Evolutionary conservation across 108 stramenopile genomes (phyloP).

Genomic region (Mayamaea pseudoterrestris): DNA sequence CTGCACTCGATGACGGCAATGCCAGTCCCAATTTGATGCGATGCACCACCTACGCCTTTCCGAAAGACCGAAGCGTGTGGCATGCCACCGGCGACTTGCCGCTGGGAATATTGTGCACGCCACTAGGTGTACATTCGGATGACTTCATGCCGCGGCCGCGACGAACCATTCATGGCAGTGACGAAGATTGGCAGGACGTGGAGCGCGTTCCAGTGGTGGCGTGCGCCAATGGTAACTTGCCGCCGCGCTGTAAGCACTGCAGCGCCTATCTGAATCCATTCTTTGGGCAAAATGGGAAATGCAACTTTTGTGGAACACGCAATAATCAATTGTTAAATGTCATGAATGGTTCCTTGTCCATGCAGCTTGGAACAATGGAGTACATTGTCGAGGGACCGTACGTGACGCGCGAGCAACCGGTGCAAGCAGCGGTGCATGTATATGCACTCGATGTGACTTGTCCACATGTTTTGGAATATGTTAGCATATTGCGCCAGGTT

Average conservation of each 20-base stretch:
- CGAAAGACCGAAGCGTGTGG: constrained; percentile 25
- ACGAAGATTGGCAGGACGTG: not conserved
- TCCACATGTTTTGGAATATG: constrained; percentile 11
- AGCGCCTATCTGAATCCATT: constrained; percentile 71
- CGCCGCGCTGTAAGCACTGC: constrained; percentile 59
- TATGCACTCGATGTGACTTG: constrained; percentile 53
- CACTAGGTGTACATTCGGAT: constrained; percentile 26
- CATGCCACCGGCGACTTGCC: constrained; percentile 33
- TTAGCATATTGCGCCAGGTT: constrained; percentile 17
- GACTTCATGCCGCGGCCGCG: constrained; percentile 7
- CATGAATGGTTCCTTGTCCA: constrained; percentile 11
- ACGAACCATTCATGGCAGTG: constrained; percentile 2
- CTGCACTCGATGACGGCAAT: constrained; percentile 52
- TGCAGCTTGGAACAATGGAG: constrained; percentile 44
- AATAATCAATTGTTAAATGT: constrained; percentile 14
- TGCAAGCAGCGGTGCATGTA: constrained; percentile 28
- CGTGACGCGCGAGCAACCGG: constrained; percentile 30
- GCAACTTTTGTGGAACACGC: constrained; percentile 45
- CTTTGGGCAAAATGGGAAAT: constrained; percentile 24
- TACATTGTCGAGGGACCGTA: constrained; percentile 60
- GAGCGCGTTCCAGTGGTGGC: constrained; percentile 4
- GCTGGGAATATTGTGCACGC: constrained; percentile 46
- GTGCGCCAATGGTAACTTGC: constrained; percentile 23
- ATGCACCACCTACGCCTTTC: constrained; percentile 42
- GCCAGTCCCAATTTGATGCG: constrained; percentile 50